Base-by-base conservation (phyloP, 495 filamentous ascomycete species). In the Entonaema liquescens region DNA sequence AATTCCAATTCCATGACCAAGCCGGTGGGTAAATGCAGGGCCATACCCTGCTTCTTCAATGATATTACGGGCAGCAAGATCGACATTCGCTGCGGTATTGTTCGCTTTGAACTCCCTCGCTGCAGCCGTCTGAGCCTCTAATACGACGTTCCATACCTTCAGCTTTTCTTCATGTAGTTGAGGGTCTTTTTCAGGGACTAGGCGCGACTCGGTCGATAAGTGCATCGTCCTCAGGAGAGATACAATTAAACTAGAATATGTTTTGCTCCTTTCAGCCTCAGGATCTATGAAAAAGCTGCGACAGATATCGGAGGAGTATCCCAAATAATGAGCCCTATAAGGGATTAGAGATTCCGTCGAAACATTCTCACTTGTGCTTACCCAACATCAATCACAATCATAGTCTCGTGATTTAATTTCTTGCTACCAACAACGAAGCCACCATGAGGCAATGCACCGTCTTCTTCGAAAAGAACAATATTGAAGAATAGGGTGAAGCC, bases 301-400 rank as follows among this genome's bases (percentile, higher is more conserved):
- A 67, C 82, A 84, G 11, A 89, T 86, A 67, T 89, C 85, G 13
- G 85, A 87, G 19, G 82, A 86, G 70, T 88, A 89, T 23, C 85
- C 85, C 50, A 83, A 77, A n/a, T 84, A 79, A 75, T 87, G 86
- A 2, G 85, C 83, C 1, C 83, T 83, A 49, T 25, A 28, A 17
- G 11, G 11, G 38, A 57, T 73, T 75, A 65, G 79, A 65, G 28
- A 40, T 11, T 5, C 0, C 29, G 1, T 35, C 25, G 7, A 33
- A 7, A 33, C 2, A 9, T 33, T 40, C 6, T 11, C 28, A 28
- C 29, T 6, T 38, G 49, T 7, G 72, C 78, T 23, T 29, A 83
- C 82, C 86, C 85, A 31, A 89, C 86, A 65, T 89, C 85, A 42
- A 88, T 87, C 15, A 87, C 74, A 0, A 88, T 72, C 74, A 88